A percentile compares a stretch with the other conserved stretches of the same genome.
Evolutionary conservation across 1,284 basidiomycete genomes (phyloP).

Genomic region (Hemileccinum hortonii): DNA sequence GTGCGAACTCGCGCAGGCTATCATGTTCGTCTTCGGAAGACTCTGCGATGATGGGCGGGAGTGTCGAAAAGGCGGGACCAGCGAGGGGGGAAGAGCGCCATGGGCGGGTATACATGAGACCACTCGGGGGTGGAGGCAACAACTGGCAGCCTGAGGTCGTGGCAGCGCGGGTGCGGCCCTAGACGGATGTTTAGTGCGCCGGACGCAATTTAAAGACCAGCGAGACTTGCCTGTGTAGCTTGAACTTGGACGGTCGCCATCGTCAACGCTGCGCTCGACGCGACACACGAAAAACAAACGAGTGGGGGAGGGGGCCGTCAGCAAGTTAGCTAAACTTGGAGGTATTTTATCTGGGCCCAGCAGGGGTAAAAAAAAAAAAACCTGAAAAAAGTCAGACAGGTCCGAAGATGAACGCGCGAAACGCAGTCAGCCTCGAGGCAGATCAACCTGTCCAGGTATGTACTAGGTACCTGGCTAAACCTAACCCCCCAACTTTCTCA

Average conservation of each 20-base stretch:
- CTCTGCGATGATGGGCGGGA: constrained; percentile 23
- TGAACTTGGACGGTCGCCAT: constrained; percentile 10
- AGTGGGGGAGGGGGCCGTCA: no score
- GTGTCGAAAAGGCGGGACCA: constrained; percentile 24
- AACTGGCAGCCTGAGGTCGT: no score
- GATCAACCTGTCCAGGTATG: constrained; percentile 3
- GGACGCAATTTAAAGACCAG: no score
- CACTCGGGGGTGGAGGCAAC: constrained; percentile 14
- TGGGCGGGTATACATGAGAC: constrained; percentile 21
- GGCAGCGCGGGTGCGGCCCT: constrained; percentile 21
- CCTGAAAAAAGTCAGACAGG: constrained; percentile 2
- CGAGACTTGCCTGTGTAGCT: constrained; percentile 16
- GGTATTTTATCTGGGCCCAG: constrained; percentile 4
- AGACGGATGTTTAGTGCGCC: no score
- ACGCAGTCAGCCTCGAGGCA: constrained; percentile 16
- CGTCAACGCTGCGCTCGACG: background rate
- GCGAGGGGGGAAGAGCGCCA: constrained; percentile 32
- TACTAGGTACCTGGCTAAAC: constrained; percentile 9
- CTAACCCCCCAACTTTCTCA: background rate
- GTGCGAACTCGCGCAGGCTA: background rate
- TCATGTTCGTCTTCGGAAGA: constrained; percentile 19
- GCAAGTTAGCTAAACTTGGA: background rate
- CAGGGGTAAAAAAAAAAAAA: constrained; percentile 3
- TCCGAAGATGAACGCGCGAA: constrained; percentile 21
- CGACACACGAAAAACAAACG: background rate